Evolutionary conservation across 192 early-diverging fungal species (phyloP), one percentile per base, ranked within the genome.

Genomic region (Coemansia sp.): DNA sequence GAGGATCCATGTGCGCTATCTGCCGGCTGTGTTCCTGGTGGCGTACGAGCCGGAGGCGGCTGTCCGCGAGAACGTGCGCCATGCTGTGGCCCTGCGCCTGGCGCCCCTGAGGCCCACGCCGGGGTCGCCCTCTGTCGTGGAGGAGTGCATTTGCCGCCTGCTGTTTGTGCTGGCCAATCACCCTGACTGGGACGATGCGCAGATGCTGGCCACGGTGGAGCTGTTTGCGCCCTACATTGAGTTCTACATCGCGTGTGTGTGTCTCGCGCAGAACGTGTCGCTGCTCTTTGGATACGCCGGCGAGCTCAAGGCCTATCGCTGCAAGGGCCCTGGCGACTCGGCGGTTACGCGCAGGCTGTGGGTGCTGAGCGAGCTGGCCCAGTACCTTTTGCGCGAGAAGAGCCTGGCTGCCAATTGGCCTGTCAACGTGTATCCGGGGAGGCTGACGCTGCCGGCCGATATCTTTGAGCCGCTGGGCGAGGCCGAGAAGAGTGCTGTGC

Each of bases 21-120:
- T 90, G 21, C 75, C 89, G 14, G 68, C 89, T 7, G 52, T 96
- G 41, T 86, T 94, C 62, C 69, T 99, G 47, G 88, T 86, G 6
- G 96, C 94, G 0, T 89, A 94, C 65, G 96, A 99, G 37, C 93
- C 93, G 0, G 94, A 95, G 61, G 45, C 68, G 1, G 85, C 83
- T 0, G 85, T 96, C 59, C 84, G 73, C 63, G 73, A 78, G 52
- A 88, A 88, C 47, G 86, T 84, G 68, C 85, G 68, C n/a, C 70
- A 76, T 58, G 88, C 80, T 18, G 86, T 85, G 16, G 76, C 72
- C 14, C 88, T 85, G 65, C 92, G 85, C 25, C 70, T 86, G 64
- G 70, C 85, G 48, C 79, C 85, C 52, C 57, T 73, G 62, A 48
- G 79, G 10, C 74, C 79, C 0, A 68, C 70, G 11, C 68, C 73